Evolutionary conservation across 2,329 filamentous ascomycete species (phyloP).

Genomic region (Trichoderma koningiopsis): DNA sequence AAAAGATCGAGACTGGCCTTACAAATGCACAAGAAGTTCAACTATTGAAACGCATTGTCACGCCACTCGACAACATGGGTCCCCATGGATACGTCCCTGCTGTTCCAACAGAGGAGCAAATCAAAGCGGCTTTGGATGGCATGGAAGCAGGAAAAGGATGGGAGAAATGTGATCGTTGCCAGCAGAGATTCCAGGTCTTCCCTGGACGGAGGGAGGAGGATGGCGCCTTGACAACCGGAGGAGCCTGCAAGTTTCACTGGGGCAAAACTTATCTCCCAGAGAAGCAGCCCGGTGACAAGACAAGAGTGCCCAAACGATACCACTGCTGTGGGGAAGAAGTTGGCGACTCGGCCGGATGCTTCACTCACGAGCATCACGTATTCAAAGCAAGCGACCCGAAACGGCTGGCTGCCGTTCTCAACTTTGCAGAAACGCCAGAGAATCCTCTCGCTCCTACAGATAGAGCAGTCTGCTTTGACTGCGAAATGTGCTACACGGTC

Average conservation of each 20-base stretch:
- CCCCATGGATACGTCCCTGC: constrained; percentile 73
- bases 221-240: constrained; percentile 73
- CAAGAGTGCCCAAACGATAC: constrained; percentile 63
- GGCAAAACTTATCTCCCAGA: constrained; percentile 67
- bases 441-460: constrained; percentile 56
- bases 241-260: constrained; percentile 79
- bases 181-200: constrained; percentile 86
- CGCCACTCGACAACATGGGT: constrained; percentile 64
- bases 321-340: constrained; percentile 77
- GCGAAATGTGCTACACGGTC: constrained; percentile 96
- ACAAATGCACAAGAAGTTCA: constrained; percentile 66
- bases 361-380: constrained; percentile 71
- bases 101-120: constrained; percentile 65
- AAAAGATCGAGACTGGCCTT: constrained; percentile 69
- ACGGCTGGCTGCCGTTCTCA: constrained; percentile 74
- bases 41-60: constrained; percentile 64
- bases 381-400: constrained; percentile 81
- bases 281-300: constrained; percentile 57
- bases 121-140: constrained; percentile 66
- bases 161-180: constrained; percentile 88
- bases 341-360: constrained; percentile 76
- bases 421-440: constrained; percentile 76
- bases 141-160: constrained; percentile 70
- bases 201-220: constrained; percentile 80
- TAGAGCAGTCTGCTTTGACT: constrained; percentile 83